A percentile compares a stretch with the other conserved stretches of the same genome.
Conservation (phyloP, 2,329 filamentous ascomycete species). For the Paecilomyces variotii region DNA sequence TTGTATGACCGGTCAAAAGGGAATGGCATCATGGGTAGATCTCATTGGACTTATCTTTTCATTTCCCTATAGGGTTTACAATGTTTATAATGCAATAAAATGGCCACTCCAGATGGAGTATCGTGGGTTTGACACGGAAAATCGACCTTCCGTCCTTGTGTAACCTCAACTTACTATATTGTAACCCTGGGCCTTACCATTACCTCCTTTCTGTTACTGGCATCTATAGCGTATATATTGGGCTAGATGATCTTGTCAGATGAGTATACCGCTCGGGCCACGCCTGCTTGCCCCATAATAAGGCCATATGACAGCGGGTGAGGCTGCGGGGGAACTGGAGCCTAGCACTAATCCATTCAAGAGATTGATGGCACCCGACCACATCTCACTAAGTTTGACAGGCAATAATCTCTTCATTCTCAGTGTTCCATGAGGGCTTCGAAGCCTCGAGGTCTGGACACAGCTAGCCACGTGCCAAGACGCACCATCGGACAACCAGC, state of each 20-base stretch:
- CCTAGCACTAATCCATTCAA: not conserved
- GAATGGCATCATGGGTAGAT: not conserved
- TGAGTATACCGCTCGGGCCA: not conserved
- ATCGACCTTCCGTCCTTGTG: not conserved
- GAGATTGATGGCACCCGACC: not conserved
- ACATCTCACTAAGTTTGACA: not conserved
- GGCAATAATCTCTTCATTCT: not conserved
- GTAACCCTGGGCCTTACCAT: not conserved
- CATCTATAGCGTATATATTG: conserved; percentile 4
- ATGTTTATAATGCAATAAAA: not conserved
- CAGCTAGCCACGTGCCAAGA: not conserved
- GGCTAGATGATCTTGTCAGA: not conserved
- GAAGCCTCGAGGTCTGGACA: not conserved
- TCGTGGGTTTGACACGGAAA: not conserved
- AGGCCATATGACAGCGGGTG: not conserved
- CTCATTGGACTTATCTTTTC: not conserved
- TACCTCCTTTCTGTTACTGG: not conserved
- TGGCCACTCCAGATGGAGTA: not conserved
- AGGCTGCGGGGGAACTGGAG: not conserved
- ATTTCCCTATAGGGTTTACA: not conserved
- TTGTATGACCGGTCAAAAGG: not conserved
- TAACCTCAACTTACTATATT: not conserved
- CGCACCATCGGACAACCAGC: not conserved
- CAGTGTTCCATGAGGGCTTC: not conserved
- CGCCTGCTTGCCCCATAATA: not conserved